These are phyloP conservation scores for Sporothrix globosa DNA, from an alignment of 2,329 filamentous ascomycete species.

Conservation along the genomic window DNA sequence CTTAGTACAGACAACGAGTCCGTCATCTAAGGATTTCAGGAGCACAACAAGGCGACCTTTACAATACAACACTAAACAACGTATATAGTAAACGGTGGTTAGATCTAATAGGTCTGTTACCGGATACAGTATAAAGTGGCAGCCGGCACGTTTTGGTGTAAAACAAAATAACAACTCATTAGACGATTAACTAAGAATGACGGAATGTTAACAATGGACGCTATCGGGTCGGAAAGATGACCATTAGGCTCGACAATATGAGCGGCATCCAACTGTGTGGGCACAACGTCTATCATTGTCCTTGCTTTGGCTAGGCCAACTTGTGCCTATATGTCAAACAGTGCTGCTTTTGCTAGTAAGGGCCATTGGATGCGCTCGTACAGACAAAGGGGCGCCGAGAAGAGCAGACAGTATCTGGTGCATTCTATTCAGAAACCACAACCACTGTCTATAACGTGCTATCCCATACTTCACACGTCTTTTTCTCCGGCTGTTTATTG, in stretches of 20 bases:
- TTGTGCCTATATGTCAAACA: too few species aligned
- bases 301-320: not conserved
- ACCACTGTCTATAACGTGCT: not conserved
- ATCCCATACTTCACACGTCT: not conserved
- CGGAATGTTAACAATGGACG: not conserved
- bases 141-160: constrained; percentile 3
- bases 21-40: too few species aligned
- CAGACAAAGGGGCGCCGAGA: constrained; percentile 2
- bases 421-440: not conserved
- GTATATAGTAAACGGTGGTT: not conserved
- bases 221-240: not conserved
- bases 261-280: too few species aligned
- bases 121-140: not conserved
- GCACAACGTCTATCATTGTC: too few species aligned
- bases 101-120: not conserved
- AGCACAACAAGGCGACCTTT: too few species aligned
- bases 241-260: not conserved
- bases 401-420: not conserved
- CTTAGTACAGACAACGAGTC: not conserved
- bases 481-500: not conserved
- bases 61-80: not conserved
- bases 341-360: too few species aligned
- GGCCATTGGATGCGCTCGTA: not conserved
- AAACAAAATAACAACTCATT: too few species aligned
- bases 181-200: constrained; percentile 10